Base-by-base conservation (phyloP, 2,329 filamentous ascomycete species). In the Fusarium devonianum region DNA sequence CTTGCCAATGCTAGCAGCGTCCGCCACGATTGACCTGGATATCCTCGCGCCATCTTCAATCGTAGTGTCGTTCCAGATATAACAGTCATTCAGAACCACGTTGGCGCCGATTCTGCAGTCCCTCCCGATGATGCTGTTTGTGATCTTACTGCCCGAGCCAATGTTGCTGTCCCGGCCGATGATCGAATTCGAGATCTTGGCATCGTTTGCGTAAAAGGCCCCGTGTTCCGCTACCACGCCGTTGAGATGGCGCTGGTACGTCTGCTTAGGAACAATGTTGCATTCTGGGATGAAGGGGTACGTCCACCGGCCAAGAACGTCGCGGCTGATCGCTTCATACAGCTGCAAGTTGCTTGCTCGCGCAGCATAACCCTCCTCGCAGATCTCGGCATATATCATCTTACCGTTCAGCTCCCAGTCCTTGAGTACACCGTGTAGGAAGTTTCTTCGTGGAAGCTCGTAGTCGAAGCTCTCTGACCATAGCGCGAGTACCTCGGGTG, bases 391-490 rank as follows among this genome's bases (percentile, higher is more conserved):
- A 69, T 97, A 92, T 41, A 99, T 90, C n/a, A 91, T 92, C 76
- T 97, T 96, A 50, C 92, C 92, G 70, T 97, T 97, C 47, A 97
- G 78, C 69, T 99, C 94, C 76, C 91, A 96, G 70, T 99, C 94
- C 75, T 97, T 97, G 43, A 99, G 76, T 2, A 97, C 92, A 50
- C 92, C 92, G 68, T 92, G 90, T 25, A 99, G 74, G 65, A 96
- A 97, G 65, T 96, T 91, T 64, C 87, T 88, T 44, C 92, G 84
- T 1, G 93, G 91, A 7, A 92, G 81, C 69, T 97, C 92, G 71
- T 96, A 97, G 71, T 99, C 93, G 65, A 97, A 99, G 68, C 92
- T 96, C 73, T 99, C 94, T 7, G 92, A 94, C 90, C 94, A 99
- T 48, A 97, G 76, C 7, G 92, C 92, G 32, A 97, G 81, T 7